Conservation (phyloP, 1,284 basidiomycete species). For the Heterobasidion annosum region DNA sequence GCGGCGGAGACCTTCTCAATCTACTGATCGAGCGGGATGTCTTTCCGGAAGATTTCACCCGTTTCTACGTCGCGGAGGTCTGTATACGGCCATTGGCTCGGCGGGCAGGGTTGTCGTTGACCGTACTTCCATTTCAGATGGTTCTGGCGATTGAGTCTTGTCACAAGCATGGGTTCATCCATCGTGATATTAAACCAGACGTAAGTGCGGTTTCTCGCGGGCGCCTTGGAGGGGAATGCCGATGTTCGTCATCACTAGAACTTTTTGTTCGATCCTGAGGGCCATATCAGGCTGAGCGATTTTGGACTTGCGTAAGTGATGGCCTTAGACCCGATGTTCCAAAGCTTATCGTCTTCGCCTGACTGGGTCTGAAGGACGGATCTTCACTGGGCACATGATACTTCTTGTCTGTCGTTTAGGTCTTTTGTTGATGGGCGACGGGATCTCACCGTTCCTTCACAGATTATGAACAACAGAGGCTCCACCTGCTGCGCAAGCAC, state of each 20-base stretch:
- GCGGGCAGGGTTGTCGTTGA: background rate
- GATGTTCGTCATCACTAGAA: conserved; percentile 44
- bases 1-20: conserved; percentile 92
- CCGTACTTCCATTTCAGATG: conserved; percentile 51
- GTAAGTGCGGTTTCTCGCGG: conserved; percentile 32
- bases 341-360: conserved; percentile 8
- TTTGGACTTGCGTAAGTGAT: conserved; percentile 85
- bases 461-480: conserved; percentile 94
- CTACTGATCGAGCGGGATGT: conserved; percentile 90
- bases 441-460: conserved; percentile 7
- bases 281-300: conserved; percentile 92
- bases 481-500: conserved; percentile 84
- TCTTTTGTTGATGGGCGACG: background rate
- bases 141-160: conserved; percentile 92
- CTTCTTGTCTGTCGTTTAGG: conserved; percentile 50
- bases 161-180: conserved; percentile 93
- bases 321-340: conserved; percentile 7
- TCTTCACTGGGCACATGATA: conserved; percentile 89
- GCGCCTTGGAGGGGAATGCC: conserved; percentile 4
- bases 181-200: conserved; percentile 95
- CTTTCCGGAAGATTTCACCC: conserved; percentile 89
- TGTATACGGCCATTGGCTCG: conserved; percentile 13
- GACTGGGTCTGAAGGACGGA: conserved; percentile 47
- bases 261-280: conserved; percentile 88
- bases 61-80: conserved; percentile 93